These are phyloP conservation scores for Aurifilum marmelostoma DNA, from an alignment of 2,329 filamentous ascomycete genomes.

Conservation along the genomic window DNA sequence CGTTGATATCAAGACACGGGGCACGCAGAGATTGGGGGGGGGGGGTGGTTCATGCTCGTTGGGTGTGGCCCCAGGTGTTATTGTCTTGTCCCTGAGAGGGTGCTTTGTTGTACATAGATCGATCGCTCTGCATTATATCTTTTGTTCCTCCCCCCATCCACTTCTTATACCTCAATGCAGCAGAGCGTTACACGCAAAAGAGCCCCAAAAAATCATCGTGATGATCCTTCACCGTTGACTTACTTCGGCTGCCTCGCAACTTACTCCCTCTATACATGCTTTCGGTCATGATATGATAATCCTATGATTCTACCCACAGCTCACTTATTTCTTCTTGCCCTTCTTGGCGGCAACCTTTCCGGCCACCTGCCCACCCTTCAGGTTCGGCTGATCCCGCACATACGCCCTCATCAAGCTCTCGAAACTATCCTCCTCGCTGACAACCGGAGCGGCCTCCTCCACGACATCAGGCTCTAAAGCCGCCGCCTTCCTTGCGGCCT, in stretches of 20 bases:
- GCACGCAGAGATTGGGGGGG: neutral
- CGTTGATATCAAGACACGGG: neutral
- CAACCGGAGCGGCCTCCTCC: constrained; percentile 29
- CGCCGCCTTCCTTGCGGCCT: constrained; percentile 29
- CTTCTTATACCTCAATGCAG: constrained; percentile 16
- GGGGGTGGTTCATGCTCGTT: too few species aligned
- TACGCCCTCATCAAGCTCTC: constrained; percentile 59
- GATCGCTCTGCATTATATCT: constrained; percentile 44
- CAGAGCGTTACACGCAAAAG: constrained; percentile 33
- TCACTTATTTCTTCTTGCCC: constrained; percentile 29
- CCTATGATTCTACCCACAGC: neutral
- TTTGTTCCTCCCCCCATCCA: constrained; percentile 53
- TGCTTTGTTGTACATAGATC: constrained; percentile 30
- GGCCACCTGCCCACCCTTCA: constrained; percentile 40
- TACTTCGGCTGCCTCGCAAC: neutral
- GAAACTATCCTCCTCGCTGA: constrained; percentile 42
- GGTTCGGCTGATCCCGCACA: constrained; percentile 43
- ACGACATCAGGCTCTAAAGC: constrained; percentile 33
- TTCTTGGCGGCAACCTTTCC: constrained; percentile 23
- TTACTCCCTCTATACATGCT: too few species aligned
- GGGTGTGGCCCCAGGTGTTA: constrained; percentile 16
- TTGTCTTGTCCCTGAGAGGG: constrained; percentile 17
- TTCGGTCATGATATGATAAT: neutral
- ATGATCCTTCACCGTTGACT: neutral
- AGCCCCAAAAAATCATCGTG: neutral